Evolutionary conservation across 2,329 filamentous ascomycete genomes (phyloP), one percentile per base, ranked within the genome.

Genomic region (Blumeria hordei): DNA sequence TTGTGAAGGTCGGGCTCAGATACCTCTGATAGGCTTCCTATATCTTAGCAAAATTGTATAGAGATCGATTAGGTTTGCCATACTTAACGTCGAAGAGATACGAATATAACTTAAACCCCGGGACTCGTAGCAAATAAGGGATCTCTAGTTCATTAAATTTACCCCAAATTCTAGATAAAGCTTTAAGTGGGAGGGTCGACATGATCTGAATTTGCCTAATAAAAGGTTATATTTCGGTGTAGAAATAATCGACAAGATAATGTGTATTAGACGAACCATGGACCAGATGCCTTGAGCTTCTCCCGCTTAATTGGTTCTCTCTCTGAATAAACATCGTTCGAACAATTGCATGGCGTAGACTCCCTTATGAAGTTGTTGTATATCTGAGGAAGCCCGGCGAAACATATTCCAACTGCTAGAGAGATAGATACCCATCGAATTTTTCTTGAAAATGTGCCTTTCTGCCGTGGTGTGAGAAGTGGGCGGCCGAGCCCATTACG

Each of bases 1-100:
- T 77, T 77, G 66, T 85, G 88, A 18, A 98, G 78, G 63, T 98
- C 92, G 16, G 82, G 78, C 65, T 98, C 88, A 35, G 81, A 78
- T 16, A 95, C 81, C 70, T 98, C 92, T 57, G 82, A 77, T 56
- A 98, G 76, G 66, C 81, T 84, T 41, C 5, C 34, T 28, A 18
- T 32, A 32, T 28, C 43, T 65, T 57, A 65, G 61, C 56, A 41
- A 9, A 32, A 39, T 45, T 36, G 0, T 28, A 39, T 39, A 33
- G 21, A 28, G 21, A 28, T 28, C 21, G 21, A 28, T 4, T 39
- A 21, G 3, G 33, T 28, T 54, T 49, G n/a, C 43, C 68, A 59
- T 63, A 77, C 69, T 84, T 83, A 64, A 84, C 82, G 16, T 81
- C 81, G 62, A 86, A 86, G 51, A 83, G 73, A 69, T 72, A 85